Conservation (phyloP, 805 yeast species). For the Cyberlindnera maclurae region DNA sequence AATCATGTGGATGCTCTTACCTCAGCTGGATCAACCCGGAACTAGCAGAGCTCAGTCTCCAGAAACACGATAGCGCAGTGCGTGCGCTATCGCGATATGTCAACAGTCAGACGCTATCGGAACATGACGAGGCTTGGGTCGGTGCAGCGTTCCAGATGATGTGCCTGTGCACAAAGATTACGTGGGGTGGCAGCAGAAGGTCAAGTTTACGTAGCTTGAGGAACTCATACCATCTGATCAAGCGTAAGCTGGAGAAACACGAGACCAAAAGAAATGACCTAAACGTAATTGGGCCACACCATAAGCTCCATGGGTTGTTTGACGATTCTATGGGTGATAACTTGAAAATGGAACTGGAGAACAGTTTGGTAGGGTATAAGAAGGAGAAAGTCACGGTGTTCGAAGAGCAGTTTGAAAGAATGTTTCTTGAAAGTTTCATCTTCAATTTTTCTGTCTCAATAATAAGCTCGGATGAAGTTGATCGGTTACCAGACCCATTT, state of each 20-base stretch:
- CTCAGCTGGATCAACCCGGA: slow-evolving; percentile 27
- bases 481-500: slow-evolving; percentile 37
- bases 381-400: slow-evolving; percentile 1
- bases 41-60: slow-evolving; percentile 19
- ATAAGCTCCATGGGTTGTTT: too few relatives aligned
- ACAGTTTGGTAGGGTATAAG: slow-evolving; percentile 9
- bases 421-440: slow-evolving; percentile 37
- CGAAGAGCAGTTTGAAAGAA: slow-evolving; percentile 23
- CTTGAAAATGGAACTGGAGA: slow-evolving; percentile 17
- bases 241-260: slow-evolving; percentile 15
- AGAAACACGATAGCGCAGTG: slow-evolving; percentile 22
- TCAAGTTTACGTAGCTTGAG: slow-evolving; percentile 23
- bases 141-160: slow-evolving; percentile 32
- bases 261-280: not conserved
- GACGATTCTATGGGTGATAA: slow-evolving; percentile 10
- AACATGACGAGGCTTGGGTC: slow-evolving; percentile 29
- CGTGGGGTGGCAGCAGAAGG: slow-evolving; percentile 16
- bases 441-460: slow-evolving; percentile 35
- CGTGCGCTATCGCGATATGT: slow-evolving; percentile 8
- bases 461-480: slow-evolving; percentile 28
- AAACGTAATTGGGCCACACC: slow-evolving; percentile 5
- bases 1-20: slow-evolving; percentile 36
- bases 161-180: slow-evolving; percentile 32
- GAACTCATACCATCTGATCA: slow-evolving; percentile 30
- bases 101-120: not conserved